Base-by-base conservation (phyloP, 2,329 filamentous ascomycete species). In the Claviceps sp. region DNA sequence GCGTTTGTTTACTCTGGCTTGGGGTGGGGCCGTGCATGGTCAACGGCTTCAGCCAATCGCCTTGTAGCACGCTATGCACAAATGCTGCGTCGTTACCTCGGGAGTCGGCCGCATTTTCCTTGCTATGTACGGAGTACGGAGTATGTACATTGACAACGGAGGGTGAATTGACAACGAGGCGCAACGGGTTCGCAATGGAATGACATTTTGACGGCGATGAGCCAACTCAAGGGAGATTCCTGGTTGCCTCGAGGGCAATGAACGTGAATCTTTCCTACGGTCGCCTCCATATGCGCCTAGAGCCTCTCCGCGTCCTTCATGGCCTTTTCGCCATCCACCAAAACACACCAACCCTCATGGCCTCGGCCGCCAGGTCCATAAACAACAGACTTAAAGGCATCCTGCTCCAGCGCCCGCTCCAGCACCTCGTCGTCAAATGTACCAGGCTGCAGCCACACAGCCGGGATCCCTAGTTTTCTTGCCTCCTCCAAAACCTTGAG, bases 401-500 rank as follows among this genome's bases (percentile, higher is more conserved):
- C 71, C 57, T 85, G 71, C 55, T 62, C 67, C 22, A 75, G 72
- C 3, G 87, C 88, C 66, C 79, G 89, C 42, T 76, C 71, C 56
- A 95, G 64, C 22, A 88, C 85, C 53, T 81, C 79, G 50, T 86
- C 79, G 64, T 95, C 82, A 63, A 86, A 97, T 16, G 82, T 90
- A 1, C 91, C 93, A 0, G 93, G 93, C 70, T 97, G 93, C 58
- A 97, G 71, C 86, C 88, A 95, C 5, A 95, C 82, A 26, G 86
- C 78, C 18, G 79, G 76, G 45, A 95, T 71, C 3, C 89, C 84
- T 11, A 85, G 73, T 52, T 78, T 72, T 66, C 83, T 86, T 0
- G 91, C 93, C 66, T 95, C 86, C 56, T 82, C 74, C 42, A 97
- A 72, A 7, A 94, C 72, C 61, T 81, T 71, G 54, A 84, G 76